Percentiles rank a stretch among this genome's conserved stretches.
phyloP scores from a whole-genome alignment of 1,284 basidiomycete genomes.

The Malassezia obtusa region DNA sequence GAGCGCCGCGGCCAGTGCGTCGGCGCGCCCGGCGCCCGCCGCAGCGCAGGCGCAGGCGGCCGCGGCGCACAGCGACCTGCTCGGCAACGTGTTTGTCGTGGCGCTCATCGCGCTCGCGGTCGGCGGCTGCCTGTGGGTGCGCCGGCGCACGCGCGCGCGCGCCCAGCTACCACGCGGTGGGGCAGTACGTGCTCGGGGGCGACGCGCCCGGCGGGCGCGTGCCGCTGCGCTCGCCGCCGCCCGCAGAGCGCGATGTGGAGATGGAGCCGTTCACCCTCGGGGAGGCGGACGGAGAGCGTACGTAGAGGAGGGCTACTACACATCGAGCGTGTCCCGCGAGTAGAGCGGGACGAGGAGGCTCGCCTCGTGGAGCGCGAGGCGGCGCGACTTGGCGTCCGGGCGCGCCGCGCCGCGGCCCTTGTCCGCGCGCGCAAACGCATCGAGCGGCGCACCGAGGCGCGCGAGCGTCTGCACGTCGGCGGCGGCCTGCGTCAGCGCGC shows the following conservation, averaged over 20 bases:
- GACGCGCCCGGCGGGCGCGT: neutral
- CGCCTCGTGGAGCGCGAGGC: conserved; percentile 16
- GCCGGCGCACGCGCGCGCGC: conserved; percentile 52
- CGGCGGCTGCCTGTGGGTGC: conserved; percentile 64
- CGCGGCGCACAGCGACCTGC: neutral
- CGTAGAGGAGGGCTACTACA: neutral
- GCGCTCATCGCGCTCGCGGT: conserved; percentile 63
- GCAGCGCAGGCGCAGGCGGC: neutral
- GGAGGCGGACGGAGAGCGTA: conserved; percentile 1
- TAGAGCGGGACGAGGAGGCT: conserved; percentile 16
- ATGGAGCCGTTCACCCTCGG: conserved; percentile 10
- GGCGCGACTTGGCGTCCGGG: conserved; percentile 1
- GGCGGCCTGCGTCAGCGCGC: conserved; percentile 1
- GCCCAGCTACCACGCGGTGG: conserved; percentile 16
- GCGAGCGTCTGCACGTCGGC: conserved; percentile 6
- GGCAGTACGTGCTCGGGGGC: conserved; percentile 1
- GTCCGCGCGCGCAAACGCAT: conserved; percentile 1
- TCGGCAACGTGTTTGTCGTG: conserved; percentile 53
- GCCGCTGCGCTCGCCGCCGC: neutral
- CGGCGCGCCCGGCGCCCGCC: neutral
- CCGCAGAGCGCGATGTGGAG: conserved; percentile 2
- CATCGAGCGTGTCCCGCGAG: conserved; percentile 13
- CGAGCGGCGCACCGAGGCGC: conserved; percentile 11
- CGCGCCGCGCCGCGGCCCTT: neutral
- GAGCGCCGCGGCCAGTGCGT: neutral